Conservation (phyloP, 1,284 basidiomycete species). For the Sporisorium scitamineum region DNA sequence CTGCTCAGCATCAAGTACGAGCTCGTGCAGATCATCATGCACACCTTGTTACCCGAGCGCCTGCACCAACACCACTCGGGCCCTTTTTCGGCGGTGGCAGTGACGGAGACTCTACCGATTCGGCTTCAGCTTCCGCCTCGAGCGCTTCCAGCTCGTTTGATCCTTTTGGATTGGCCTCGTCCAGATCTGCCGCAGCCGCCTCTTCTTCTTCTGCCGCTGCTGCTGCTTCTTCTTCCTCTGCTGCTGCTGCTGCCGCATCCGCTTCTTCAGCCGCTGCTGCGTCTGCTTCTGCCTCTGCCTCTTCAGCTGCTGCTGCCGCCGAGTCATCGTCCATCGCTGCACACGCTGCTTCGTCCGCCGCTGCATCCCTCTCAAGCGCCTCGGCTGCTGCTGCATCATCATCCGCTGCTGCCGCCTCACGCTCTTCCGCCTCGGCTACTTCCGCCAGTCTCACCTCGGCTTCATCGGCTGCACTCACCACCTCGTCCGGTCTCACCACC, state of each 20-base stretch:
- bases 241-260: slow-evolving; percentile 27
- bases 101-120: slow-evolving; percentile 3
- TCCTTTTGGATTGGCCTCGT: slow-evolving; percentile 12
- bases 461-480: slow-evolving; percentile 16
- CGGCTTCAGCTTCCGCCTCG: slow-evolving; percentile 12
- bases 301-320: slow-evolving; percentile 25
- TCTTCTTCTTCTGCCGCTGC: slow-evolving; percentile 23
- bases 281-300: slow-evolving; percentile 34
- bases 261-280: slow-evolving; percentile 21
- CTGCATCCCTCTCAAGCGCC: slow-evolving; percentile 31
- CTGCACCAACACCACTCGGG: slow-evolving; percentile 5
- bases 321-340: slow-evolving; percentile 34
- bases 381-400: slow-evolving; percentile 10
- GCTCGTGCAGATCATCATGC: slow-evolving; percentile 23
- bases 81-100: slow-evolving; percentile 6
- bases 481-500: slow-evolving; percentile 31
- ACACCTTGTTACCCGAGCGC: slow-evolving; percentile 20
- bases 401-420: slow-evolving; percentile 17
- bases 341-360: slow-evolving; percentile 24
- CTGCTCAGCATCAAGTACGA: slow-evolving; percentile 26
- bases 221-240: slow-evolving; percentile 23
- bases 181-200: slow-evolving; percentile 24
- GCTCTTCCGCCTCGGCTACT: slow-evolving; percentile 24
- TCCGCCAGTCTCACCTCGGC: slow-evolving; percentile 29
- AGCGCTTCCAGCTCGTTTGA: slow-evolving; percentile 15